Base-by-base conservation (phyloP, 768 basidiomycete species). In the Tubosaeta sp. region DNA sequence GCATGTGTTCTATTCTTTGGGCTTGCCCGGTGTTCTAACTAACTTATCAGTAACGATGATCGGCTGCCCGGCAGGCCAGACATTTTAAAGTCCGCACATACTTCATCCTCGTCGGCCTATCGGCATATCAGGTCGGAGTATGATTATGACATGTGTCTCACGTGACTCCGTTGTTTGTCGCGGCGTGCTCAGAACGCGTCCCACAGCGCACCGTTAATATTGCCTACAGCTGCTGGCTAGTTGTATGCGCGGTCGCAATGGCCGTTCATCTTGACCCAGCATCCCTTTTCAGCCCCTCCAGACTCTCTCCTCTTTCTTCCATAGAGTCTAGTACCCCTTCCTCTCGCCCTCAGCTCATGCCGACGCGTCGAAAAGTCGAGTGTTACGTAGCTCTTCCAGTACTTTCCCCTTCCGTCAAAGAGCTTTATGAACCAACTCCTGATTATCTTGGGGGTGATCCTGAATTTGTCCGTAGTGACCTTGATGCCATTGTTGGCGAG, bases 1-100 rank as follows among this genome's bases (percentile, higher is more conserved):
- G 83, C 25, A 79, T 80, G 62, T 79, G 83, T 50, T 87, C 84
- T 56, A 75, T 76, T 61, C 88, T 84, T 51, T 83, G 77, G 58
- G 81, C 80, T 59, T 90, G 87, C 41, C 82, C 77, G n/a, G 63
- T n/a, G n/a, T n/a, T 40, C 22, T 22, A 5, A 40, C 22, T 7
- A n/a, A 19, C 18, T 36, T 10, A n/a, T 38, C 8, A n/a, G n/a
- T n/a, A n/a, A n/a, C n/a, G n/a, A n/a, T n/a, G n/a, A n/a, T n/a
- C n/a, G n/a, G n/a, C n/a, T n/a, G n/a, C n/a, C n/a, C 19, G n/a
- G 38, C 19, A 13, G 22, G 38, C 1, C 12, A 5, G 18, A 13
- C 21, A 10, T 19, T 40, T 40, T 14, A 2, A 40, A 24, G 21
- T 42, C 40, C 24, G 40, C 24, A 19, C 11, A 24, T 9, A 25